Conservation (phyloP, 768 basidiomycete species). For the Pisolithus tinctorius region DNA sequence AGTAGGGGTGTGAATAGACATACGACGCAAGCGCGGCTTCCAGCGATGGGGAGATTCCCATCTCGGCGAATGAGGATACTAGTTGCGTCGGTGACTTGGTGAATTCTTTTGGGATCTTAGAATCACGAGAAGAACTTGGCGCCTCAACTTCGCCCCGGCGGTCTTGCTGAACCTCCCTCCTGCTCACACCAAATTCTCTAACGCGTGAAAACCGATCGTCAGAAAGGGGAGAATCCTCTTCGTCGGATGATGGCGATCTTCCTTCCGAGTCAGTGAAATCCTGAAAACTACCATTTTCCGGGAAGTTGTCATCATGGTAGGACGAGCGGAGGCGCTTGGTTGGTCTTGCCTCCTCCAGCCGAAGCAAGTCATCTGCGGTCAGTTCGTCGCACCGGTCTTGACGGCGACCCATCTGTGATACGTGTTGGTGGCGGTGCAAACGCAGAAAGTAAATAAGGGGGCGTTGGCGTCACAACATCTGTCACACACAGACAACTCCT, state of each 20-base stretch:
- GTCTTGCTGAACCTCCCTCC: conserved; percentile 6
- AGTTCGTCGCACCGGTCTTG: conserved; percentile 16
- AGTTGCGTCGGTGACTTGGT: conserved; percentile 6
- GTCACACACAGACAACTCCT: neutral
- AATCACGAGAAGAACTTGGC: conserved; percentile 17
- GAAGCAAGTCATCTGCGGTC: conserved; percentile 43
- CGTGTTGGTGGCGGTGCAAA: no score
- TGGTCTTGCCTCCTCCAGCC: conserved; percentile 35
- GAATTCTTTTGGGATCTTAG: conserved; percentile 7
- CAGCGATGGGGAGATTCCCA: conserved; percentile 57
- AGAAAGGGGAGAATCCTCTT: conserved; percentile 11
- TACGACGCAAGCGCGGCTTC: conserved; percentile 64
- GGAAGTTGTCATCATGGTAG: neutral
- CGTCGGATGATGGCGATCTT: conserved; percentile 14
- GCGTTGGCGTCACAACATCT: neutral
- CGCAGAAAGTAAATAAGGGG: no score
- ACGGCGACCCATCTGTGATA: neutral
- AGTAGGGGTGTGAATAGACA: conserved; percentile 85
- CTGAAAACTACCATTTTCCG: conserved; percentile 3
- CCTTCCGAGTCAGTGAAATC: conserved; percentile 2
- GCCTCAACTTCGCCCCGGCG: conserved; percentile 4
- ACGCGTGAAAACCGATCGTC: conserved; percentile 6
- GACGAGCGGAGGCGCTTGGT: conserved; percentile 29
- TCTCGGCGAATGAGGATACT: conserved; percentile 40
- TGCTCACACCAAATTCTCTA: neutral